These are phyloP conservation scores for Helicocarpus griseus DNA, from an alignment of 2,329 filamentous ascomycete species.

Conservation along the genomic window DNA sequence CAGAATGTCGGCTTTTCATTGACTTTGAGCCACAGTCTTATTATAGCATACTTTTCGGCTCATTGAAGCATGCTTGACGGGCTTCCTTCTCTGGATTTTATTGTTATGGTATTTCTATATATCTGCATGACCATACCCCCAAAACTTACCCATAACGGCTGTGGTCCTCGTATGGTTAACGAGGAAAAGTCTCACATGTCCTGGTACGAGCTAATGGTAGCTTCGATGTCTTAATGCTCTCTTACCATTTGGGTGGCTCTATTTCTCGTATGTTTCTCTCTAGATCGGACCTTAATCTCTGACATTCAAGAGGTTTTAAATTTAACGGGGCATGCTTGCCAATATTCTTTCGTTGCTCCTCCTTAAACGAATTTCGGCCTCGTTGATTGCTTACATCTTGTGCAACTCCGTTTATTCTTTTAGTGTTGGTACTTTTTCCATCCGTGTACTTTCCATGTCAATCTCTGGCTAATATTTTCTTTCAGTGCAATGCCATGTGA, in stretches of 20 bases:
- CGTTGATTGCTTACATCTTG: background rate
- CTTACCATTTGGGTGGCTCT: background rate
- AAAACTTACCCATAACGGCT: background rate
- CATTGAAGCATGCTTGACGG: background rate
- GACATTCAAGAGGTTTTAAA: background rate
- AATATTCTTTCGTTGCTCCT: background rate
- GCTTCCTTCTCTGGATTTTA: background rate
- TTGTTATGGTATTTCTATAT: background rate
- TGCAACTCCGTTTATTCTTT: background rate
- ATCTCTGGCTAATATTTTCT: background rate
- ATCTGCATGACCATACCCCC: background rate
- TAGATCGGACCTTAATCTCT: background rate
- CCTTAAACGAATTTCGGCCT: too few relatives aligned
- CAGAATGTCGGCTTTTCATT: background rate
- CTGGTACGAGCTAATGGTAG: background rate
- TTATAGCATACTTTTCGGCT: background rate
- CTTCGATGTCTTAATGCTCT: background rate
- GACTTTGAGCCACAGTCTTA: background rate
- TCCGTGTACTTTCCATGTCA: background rate
- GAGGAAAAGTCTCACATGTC: background rate
- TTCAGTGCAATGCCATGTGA: background rate
- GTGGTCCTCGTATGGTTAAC: background rate
- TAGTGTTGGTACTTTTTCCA: background rate
- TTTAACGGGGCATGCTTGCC: background rate
- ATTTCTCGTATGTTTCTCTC: background rate